Base-by-base conservation (phyloP, 352 stramenopile species). In the Blastocystis sp. region DNA sequence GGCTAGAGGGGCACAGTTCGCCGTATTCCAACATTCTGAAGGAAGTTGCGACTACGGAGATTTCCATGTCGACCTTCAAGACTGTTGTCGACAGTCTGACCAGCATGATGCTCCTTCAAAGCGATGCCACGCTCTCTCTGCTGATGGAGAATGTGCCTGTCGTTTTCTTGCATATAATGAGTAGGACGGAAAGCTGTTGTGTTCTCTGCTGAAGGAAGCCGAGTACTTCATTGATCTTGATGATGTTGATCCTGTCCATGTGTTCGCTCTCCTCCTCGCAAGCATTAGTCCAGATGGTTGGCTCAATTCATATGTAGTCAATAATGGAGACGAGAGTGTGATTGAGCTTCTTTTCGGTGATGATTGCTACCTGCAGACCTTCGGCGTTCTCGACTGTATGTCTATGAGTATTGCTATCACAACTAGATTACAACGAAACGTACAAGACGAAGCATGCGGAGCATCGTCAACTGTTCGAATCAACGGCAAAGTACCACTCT, bases 401-500 rank as follows among this genome's bases (percentile, higher is more conserved):
- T 28, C 14, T 54, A 10, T n/a, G 3, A 28, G 9, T 21, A 3
- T 19, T 19, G 21, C 40, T 70, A 2, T 70, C 34, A 9, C 24
- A 38, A 17, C 6, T 79, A 84, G 74, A 84, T 28, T 84, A 66
- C 24, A 68, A 84, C 48, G 74, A 84, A 19, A 84, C 52, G 17
- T 84, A 84, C 24, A 19, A 69, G 17, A 69, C 48, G 10, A 84
- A 69, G 3, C 74, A 84, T 52, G 74, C 74, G 21, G 48, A 84
- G 52, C 74, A 84, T 64, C 57, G 74, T 21, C 28, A 62, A 4
- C 4, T 42, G 14, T 69, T 84, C 45, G 57, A 84, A 17, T 24
- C 65, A 3, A 21, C 6, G 19, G 57, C 52, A 9, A 38, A 52
- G 3, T 84, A 57, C 61, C 74, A 84, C 34, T n/a, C 34, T 24